Evolutionary conservation across 129 eudicot genomes (phyloP).

Genomic region (Artemisia annua): DNA sequence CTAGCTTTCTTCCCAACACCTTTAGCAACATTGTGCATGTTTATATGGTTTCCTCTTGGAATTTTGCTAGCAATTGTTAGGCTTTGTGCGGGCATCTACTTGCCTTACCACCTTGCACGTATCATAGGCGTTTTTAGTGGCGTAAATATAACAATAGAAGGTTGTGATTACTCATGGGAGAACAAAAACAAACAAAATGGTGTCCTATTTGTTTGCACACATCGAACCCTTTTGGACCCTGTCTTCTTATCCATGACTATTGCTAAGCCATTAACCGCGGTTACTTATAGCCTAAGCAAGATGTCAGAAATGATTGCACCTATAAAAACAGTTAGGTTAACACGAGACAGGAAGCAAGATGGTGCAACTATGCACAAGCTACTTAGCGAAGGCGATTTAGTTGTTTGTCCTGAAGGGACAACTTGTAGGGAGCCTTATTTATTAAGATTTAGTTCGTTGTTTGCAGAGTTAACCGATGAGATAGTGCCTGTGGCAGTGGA

Average conservation of each 20-base stretch:
- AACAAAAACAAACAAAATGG: constrained; percentile 41
- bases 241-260: constrained; percentile 58
- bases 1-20: constrained; percentile 92
- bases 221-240: constrained; percentile 86
- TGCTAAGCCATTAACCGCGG: constrained; percentile 64
- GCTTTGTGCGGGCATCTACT: constrained; percentile 47
- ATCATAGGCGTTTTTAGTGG: constrained; percentile 55
- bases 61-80: constrained; percentile 53
- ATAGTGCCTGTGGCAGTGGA: constrained; percentile 92
- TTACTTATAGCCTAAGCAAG: constrained; percentile 82
- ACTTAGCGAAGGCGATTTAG: constrained; percentile 70
- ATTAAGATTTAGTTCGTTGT: constrained; percentile 79
- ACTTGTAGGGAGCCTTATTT: constrained; percentile 93
- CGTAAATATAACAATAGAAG: constrained; percentile 38
- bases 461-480: constrained; percentile 87
- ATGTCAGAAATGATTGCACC: constrained; percentile 78
- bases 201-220: constrained; percentile 85
- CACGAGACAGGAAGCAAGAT: constrained; percentile 57
- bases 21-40: constrained; percentile 59
- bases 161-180: constrained; percentile 29
- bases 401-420: constrained; percentile 95
- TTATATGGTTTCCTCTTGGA: constrained; percentile 88
- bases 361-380: constrained; percentile 59
- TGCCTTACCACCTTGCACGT: constrained; percentile 57
- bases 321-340: constrained; percentile 63